Evolutionary conservation across 1,284 basidiomycete species (phyloP).

Genomic region (Quambalaria eucalypti): DNA sequence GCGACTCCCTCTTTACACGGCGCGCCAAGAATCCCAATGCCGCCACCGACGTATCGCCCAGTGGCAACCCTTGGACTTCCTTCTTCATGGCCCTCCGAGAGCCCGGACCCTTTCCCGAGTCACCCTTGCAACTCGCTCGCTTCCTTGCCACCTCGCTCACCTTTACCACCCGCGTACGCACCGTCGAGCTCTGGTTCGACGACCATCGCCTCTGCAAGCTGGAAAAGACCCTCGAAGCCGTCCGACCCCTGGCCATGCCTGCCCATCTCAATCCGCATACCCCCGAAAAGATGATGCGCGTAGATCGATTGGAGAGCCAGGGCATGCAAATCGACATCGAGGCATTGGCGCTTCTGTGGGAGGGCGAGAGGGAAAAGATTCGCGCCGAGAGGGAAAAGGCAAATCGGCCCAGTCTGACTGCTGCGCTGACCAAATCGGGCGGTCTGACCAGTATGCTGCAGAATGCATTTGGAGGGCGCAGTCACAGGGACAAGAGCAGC

Average conservation of each 20-base stretch:
- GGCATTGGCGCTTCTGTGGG: slow-evolving; percentile 66
- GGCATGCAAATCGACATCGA: slow-evolving; percentile 72
- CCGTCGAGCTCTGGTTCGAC: slow-evolving; percentile 58
- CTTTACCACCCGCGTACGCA: slow-evolving; percentile 74
- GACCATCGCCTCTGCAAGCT: slow-evolving; percentile 67
- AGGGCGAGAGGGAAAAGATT: slow-evolving; percentile 6
- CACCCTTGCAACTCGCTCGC: slow-evolving; percentile 71
- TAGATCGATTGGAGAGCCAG: slow-evolving; percentile 60
- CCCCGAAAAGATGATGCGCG: slow-evolving; percentile 58
- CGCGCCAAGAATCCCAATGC: slow-evolving; percentile 22
- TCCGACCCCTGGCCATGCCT: slow-evolving; percentile 56
- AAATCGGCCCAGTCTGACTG: slow-evolving; percentile 19
- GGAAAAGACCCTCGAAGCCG: slow-evolving; percentile 58
- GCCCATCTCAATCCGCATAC: slow-evolving; percentile 50
- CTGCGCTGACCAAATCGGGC: slow-evolving; percentile 37
- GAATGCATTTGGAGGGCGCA: slow-evolving; percentile 47
- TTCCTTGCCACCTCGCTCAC: slow-evolving; percentile 89
- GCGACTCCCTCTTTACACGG: slow-evolving; percentile 34
- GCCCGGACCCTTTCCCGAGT: slow-evolving; percentile 67
- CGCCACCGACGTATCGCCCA: slow-evolving; percentile 14
- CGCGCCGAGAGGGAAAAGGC: slow-evolving; percentile 60
- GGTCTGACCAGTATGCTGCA: slow-evolving; percentile 45
- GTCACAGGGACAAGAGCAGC: slow-evolving; percentile 12
- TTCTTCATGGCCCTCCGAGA: slow-evolving; percentile 86
- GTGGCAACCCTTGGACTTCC: slow-evolving; percentile 63